These are phyloP conservation scores for Laetiporus sulphureus DNA, from an alignment of 1,284 basidiomycete genomes.

Conservation along the genomic window DNA sequence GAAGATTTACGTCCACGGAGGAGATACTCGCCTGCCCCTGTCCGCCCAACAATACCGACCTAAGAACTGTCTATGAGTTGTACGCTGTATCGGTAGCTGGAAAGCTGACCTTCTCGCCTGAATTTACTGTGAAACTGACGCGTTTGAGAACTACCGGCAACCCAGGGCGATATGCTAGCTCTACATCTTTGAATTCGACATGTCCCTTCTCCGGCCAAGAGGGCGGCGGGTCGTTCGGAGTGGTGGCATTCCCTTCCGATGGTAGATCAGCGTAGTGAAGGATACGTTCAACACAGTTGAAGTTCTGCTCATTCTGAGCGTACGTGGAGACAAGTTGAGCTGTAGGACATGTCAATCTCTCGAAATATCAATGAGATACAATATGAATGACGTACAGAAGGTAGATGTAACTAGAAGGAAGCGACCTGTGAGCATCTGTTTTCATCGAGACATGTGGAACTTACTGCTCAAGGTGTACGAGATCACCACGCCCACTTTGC, in stretches of 20 bases:
- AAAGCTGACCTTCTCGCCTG: conserved; percentile 60
- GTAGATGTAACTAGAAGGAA: conserved; percentile 41
- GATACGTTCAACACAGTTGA: conserved; percentile 68
- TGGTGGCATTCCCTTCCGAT: conserved; percentile 36
- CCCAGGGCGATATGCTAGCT: conserved; percentile 63
- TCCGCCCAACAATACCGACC: conserved; percentile 73
- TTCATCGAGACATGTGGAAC: conserved; percentile 18
- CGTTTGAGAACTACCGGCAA: conserved; percentile 69
- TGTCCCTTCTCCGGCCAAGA: conserved; percentile 64
- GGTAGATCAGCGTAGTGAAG: conserved; percentile 51
- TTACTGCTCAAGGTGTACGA: conserved; percentile 56
- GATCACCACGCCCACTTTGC: conserved; percentile 55
- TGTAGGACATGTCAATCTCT: neutral
- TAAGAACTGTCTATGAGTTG: conserved; percentile 11
- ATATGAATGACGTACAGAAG: conserved; percentile 38
- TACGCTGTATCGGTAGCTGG: neutral
- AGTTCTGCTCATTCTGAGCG: conserved; percentile 60
- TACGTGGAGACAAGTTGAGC: conserved; percentile 26
- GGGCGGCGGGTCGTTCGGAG: conserved; percentile 44
- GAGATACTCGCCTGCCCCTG: conserved; percentile 57
- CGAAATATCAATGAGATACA: neutral
- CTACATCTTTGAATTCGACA: conserved; percentile 57
- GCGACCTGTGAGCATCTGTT: neutral
- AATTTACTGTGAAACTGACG: conserved; percentile 53
- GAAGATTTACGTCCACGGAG: too few relatives aligned